Evolutionary conservation across 106 monocot species (phyloP).

Genomic region (Phalaenopsis equestris): DNA sequence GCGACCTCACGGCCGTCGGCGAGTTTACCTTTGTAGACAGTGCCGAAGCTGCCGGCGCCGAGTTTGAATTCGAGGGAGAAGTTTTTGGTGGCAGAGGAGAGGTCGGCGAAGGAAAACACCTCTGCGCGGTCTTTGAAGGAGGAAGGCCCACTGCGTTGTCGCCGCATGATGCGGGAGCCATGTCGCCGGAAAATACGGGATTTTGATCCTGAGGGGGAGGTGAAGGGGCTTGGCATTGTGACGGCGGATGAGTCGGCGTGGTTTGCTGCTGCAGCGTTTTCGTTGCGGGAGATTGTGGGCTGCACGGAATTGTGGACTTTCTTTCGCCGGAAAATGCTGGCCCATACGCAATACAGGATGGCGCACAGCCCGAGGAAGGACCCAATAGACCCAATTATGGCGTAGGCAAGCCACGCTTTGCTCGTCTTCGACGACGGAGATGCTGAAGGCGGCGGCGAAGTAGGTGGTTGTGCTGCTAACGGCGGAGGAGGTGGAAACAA

Average conservation of each 20-base stretch:
- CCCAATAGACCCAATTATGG: conserved; percentile 59
- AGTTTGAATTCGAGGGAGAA: conserved; percentile 12
- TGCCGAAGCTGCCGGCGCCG: conserved; percentile 28
- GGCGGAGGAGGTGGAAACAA: neutral
- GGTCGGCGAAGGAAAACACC: conserved; percentile 3
- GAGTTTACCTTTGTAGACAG: conserved; percentile 21
- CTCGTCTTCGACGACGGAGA: conserved; percentile 7
- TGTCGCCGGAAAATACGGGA: conserved; percentile 7
- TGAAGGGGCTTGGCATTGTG: neutral
- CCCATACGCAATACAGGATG: conserved; percentile 30
- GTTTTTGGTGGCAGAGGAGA: neutral
- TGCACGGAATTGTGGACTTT: conserved; percentile 78
- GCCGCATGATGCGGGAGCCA: neutral
- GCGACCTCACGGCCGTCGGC: conserved; percentile 29
- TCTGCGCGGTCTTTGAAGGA: neutral
- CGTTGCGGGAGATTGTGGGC: conserved; percentile 27
- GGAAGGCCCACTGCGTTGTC: neutral
- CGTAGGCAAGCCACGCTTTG: conserved; percentile 32
- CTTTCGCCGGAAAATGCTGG: conserved; percentile 36
- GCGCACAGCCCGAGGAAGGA: conserved; percentile 37
- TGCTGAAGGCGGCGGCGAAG: conserved; percentile 9
- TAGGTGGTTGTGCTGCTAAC: neutral
- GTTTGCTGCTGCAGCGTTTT: neutral
- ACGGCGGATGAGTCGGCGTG: neutral
- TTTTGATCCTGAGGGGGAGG: neutral